phyloP scores from a whole-genome alignment of 768 basidiomycete genomes.

The Leccinum broughii region DNA sequence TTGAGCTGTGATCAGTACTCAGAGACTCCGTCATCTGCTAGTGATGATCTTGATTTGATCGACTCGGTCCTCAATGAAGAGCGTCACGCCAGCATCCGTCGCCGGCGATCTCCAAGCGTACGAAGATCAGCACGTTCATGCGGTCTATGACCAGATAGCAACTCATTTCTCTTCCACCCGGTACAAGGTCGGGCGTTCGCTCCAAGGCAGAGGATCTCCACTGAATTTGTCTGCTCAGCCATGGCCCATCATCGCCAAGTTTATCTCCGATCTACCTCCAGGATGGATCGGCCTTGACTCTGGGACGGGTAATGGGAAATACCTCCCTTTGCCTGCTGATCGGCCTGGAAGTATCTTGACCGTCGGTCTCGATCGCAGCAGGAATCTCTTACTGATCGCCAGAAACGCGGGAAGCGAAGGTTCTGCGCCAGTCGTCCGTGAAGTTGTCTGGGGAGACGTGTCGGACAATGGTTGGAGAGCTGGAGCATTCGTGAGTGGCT shows the following conservation, averaged over 20 bases:
- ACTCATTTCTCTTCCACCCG: constrained; percentile 85
- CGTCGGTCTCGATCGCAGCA: constrained; percentile 82
- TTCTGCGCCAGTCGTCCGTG: constrained; percentile 40
- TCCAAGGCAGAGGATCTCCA: background rate
- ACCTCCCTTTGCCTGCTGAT: constrained; percentile 74
- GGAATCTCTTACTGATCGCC: constrained; percentile 77
- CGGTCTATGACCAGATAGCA: constrained; percentile 83
- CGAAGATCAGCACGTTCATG: constrained; percentile 77
- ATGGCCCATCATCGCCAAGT: constrained; percentile 84
- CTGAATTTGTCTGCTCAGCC: constrained; percentile 48
- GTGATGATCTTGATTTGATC: background rate
- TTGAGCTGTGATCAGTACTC: background rate
- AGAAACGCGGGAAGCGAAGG: constrained; percentile 51
- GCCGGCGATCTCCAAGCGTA: constrained; percentile 55
- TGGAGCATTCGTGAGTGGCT: constrained; percentile 72
- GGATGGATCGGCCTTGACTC: constrained; percentile 91
- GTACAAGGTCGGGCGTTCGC: constrained; percentile 61
- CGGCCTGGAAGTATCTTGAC: constrained; percentile 64
- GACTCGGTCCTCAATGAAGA: constrained; percentile 18
- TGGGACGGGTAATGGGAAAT: constrained; percentile 98
- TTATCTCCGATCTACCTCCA: constrained; percentile 67
- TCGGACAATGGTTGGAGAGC: constrained; percentile 70
- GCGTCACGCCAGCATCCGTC: constrained; percentile 42
- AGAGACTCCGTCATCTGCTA: background rate
- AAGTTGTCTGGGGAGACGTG: constrained; percentile 82